These are phyloP conservation scores for Silene uniflora DNA, from an alignment of 148 eudicot species.

Conservation along the genomic window DNA sequence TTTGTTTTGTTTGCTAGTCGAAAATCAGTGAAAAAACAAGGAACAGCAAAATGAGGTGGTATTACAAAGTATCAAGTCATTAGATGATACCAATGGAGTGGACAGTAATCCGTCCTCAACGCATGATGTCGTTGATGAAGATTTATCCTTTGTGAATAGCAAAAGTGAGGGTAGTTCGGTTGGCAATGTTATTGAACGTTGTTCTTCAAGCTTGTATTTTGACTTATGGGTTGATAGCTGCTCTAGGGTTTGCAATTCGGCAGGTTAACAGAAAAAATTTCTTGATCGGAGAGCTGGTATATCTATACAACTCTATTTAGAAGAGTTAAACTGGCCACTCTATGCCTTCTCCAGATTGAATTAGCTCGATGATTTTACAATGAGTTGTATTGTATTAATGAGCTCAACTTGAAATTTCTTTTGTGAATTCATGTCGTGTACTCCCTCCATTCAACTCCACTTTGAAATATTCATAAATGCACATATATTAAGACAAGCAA, in stretches of 20 bases:
- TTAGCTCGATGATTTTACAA: no score
- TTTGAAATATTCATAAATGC: no score
- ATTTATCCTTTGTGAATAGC: slow-evolving; percentile 27
- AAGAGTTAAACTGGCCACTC: no score
- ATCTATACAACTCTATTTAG: no score
- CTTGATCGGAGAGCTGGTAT: no score
- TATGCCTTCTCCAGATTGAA: no score
- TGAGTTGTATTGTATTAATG: no score
- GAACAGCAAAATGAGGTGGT: slow-evolving; percentile 33
- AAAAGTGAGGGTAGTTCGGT: slow-evolving; percentile 26
- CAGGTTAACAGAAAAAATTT: no score
- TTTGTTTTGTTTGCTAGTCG: slow-evolving; percentile 51
- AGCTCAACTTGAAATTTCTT: no score
- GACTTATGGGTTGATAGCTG: slow-evolving; percentile 74
- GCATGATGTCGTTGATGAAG: slow-evolving; percentile 20
- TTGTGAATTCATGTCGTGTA: no score
- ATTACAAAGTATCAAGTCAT: slow-evolving; percentile 21
- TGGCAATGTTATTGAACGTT: slow-evolving; percentile 23
- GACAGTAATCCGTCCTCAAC: slow-evolving; percentile 18
- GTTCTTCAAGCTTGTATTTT: slow-evolving; percentile 79
- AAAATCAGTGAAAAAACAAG: slow-evolving; percentile 50
- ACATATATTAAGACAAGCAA: no score
- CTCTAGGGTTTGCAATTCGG: slow-evolving; percentile 59
- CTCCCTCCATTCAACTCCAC: no score
- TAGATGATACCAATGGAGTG: slow-evolving; percentile 32